Base-by-base conservation (phyloP, 768 basidiomycete species). In the Calocera cornea region DNA sequence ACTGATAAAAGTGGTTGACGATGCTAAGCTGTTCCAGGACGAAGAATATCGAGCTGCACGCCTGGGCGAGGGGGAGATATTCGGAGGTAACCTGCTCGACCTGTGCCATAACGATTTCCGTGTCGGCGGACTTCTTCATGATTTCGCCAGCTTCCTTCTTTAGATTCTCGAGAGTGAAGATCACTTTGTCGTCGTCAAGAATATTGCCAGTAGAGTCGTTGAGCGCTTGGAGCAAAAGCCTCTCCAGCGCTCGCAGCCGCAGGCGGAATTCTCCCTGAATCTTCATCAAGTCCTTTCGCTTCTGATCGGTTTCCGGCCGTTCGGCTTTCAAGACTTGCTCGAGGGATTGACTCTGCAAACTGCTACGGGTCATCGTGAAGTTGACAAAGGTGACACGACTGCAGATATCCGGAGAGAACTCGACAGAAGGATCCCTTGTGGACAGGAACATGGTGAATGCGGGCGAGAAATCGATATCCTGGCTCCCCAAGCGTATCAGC, bases 361-460 rank as follows among this genome's bases (percentile, higher is more conserved):
- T 98, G 76, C 93, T 93, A 68, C 94, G 86, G 0, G 97, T 99
- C 95, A 99, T 99, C 31, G 95, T 95, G 77, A 94, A 95, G 79
- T 93, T 95, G 78, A 95, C 92, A 72, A 95, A 93, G 0, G 90
- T 92, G 31, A 95, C 92, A 69, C 97, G 86, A 80, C 93, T 95
- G 81, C 95, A 98, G 72, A 99, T 95, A 76, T 99, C 97, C 1
- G 97, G 94, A 14, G 95, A 91, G 78, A 99, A 97, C 73, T 97
- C 94, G 69, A 97, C 89, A 0, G 95, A 95, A 1, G 97, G 95
- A 76, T 99, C 95, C 24, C 97, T 82, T 12, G 97, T 99, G 1
- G 95, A 92, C 49, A 99, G 82, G 85, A 99, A 99, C 92, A 99
- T 95, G 3, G 92, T 97, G 82, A 99, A 99, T n/a, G 97, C 88